Base-by-base conservation (phyloP, 306 rosid species). In the Acmispon strigosus region DNA sequence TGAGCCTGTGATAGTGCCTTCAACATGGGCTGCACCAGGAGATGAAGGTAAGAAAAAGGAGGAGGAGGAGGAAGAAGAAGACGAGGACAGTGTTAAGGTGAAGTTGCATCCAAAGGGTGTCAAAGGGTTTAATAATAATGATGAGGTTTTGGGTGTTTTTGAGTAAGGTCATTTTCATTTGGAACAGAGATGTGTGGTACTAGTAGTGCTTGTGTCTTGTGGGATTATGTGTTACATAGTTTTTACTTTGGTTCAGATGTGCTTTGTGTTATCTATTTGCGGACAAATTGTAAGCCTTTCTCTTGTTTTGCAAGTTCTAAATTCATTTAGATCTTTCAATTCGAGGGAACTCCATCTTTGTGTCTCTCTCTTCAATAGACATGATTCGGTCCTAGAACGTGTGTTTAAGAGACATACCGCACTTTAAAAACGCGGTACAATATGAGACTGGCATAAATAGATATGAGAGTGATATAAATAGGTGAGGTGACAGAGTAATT, bases 1-100 rank as follows among this genome's bases (percentile, higher is more conserved):
- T 4, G 76, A 73, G 14, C 42, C 9, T 39, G 39, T 73, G 2
- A 73, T 79, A 12, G 2, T 79, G 11, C 64, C 75, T 2, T 59
- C 79, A 20, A 8, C 82, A 7, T 65, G 69, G 74, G 82, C 64
- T 57, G 74, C 78, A 10, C 70, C 70, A 0, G 79, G 79, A 47
- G 44, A 42, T 58, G 52, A n/a, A 32, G 22, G 18, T 41, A 2
- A 37, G 36, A 36, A 11, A 19, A 49, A 67, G 20, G 34, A 10
- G 6, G 20, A 36, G 6, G 74, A 47, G 10, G 5, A 27, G 13
- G 47, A 29, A 6, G 20, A 36, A 2, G 74, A 47, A 11, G 6
- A 29, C 13, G 48, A 32, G 20, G 32, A 44, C 8, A 32, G 37
- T 32, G 37, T 32, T 32, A 32, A 32, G 43, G 76, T 59, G 69